phyloP scores from a whole-genome alignment of 805 yeast genomes.

The Metschnikowia chrysomelidarum region DNA sequence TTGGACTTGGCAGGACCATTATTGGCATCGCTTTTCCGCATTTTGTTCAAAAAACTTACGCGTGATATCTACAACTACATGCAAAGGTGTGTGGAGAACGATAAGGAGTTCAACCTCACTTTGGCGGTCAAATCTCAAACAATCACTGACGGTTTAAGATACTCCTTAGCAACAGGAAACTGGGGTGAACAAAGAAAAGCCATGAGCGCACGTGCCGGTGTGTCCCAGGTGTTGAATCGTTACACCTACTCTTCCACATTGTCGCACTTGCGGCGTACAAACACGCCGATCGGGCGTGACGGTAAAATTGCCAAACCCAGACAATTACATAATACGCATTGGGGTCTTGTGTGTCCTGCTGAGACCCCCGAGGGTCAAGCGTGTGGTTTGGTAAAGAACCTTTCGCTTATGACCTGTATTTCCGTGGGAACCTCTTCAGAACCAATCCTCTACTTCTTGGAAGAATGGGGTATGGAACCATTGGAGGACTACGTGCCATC shows the following conservation, averaged over 20 bases:
- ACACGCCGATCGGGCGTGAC: slow-evolving; percentile 98
- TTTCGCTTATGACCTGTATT: slow-evolving; percentile 94
- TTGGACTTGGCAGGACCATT: slow-evolving; percentile 98
- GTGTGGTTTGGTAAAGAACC: slow-evolving; percentile 96
- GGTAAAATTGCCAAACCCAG: slow-evolving; percentile 99
- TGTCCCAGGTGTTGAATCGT: slow-evolving; percentile 95
- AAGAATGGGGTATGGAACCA: slow-evolving; percentile 99
- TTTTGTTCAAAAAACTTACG: slow-evolving; percentile 91
- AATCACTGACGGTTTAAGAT: slow-evolving; percentile 94
- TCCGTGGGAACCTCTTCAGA: slow-evolving; percentile 98
- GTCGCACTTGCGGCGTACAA: slow-evolving; percentile 97
- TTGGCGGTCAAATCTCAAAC: slow-evolving; percentile 97
- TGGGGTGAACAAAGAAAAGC: slow-evolving; percentile 99
- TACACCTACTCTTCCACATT: slow-evolving; percentile 98
- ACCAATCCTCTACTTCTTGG: slow-evolving; percentile 87
- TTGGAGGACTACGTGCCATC: slow-evolving; percentile 94
- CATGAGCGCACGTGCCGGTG: slow-evolving; percentile 98
- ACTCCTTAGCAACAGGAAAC: slow-evolving; percentile 98
- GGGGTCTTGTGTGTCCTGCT: slow-evolving; percentile 99
- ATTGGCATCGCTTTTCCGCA: slow-evolving; percentile 91
- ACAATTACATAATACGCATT: slow-evolving; percentile 97
- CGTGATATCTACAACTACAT: slow-evolving; percentile 95
- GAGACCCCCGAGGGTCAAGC: slow-evolving; percentile 99
- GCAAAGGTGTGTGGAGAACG: slow-evolving; percentile 98
- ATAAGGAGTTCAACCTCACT: slow-evolving; percentile 93